Evolutionary conservation across 2,329 filamentous ascomycete genomes (phyloP).

Genomic region (Fusarium verrucosum): DNA sequence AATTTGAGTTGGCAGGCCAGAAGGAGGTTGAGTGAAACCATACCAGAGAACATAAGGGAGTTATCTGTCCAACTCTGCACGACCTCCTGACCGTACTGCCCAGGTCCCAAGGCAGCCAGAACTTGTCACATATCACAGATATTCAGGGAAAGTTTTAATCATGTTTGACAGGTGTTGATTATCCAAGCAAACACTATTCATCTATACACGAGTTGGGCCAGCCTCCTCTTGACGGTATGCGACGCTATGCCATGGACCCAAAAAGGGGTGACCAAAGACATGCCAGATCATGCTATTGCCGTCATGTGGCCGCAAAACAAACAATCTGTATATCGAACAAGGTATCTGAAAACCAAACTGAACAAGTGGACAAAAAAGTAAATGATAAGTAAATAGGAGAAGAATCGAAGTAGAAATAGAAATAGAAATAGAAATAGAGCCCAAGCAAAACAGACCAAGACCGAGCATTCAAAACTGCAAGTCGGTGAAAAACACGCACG

Average conservation of each 20-base stretch:
- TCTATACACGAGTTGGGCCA: conserved; percentile 51
- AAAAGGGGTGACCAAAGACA: conserved; percentile 18
- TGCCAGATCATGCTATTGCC: conserved; percentile 36
- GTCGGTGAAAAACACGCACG: conserved; percentile 18
- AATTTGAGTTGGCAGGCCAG: neutral
- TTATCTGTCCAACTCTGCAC: neutral
- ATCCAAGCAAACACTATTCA: conserved; percentile 48
- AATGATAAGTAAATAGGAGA: conserved; percentile 39
- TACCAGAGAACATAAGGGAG: neutral
- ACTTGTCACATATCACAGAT: neutral
- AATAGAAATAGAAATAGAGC: conserved; percentile 37
- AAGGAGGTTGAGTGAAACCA: neutral
- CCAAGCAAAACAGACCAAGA: neutral
- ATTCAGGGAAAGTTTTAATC: neutral
- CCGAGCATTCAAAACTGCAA: conserved; percentile 17
- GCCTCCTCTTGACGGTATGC: conserved; percentile 42
- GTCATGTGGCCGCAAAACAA: conserved; percentile 42
- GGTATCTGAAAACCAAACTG: conserved; percentile 60
- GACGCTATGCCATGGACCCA: conserved; percentile 17
- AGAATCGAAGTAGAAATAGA: conserved; percentile 39
- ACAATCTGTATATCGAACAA: conserved; percentile 66
- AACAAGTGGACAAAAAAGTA: conserved; percentile 38
- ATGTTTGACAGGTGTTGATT: conserved; percentile 44
- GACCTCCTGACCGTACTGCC: neutral
- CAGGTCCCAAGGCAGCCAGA: no score